These are phyloP conservation scores for Erodium moschatum DNA, from an alignment of 441 rosid genomes.

Conservation along the genomic window DNA sequence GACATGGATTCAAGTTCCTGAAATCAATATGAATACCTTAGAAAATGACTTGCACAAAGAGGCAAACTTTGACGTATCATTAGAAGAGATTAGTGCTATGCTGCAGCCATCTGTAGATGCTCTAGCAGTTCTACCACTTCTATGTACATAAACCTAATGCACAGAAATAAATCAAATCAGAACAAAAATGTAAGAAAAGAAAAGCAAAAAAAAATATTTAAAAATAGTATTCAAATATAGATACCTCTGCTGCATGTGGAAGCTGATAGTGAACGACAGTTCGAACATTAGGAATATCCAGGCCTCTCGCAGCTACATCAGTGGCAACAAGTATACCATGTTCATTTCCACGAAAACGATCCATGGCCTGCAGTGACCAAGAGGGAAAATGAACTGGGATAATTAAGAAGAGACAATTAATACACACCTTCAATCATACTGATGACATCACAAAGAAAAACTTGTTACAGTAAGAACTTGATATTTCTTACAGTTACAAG, in stretches of 20 bases:
- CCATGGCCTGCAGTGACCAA: constrained; percentile 57
- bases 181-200: constrained; percentile 6
- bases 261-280: constrained; percentile 95
- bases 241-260: constrained; percentile 95
- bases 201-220: not conserved
- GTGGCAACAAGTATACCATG: constrained; percentile 84
- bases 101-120: constrained; percentile 92
- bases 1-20: not conserved
- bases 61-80: constrained; percentile 72
- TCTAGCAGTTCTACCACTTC: constrained; percentile 98
- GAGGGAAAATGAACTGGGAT: constrained; percentile 12
- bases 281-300: constrained; percentile 88
- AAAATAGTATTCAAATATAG: constrained; percentile 21
- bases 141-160: constrained; percentile 86
- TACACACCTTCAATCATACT: not conserved
- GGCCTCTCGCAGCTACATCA: constrained; percentile 96
- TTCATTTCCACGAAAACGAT: constrained; percentile 71
- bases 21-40: constrained; percentile 39
- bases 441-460: too few relatives aligned
- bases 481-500: too few relatives aligned
- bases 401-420: constrained; percentile 19
- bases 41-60: constrained; percentile 81
- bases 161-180: constrained; percentile 10
- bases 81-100: constrained; percentile 73
- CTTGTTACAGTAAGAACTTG: too few relatives aligned